A percentile compares a stretch with the other conserved stretches of the same genome.
phyloP scores from a whole-genome alignment of 2,329 filamentous ascomycete genomes.

The Neofusicoccum kwambonambiense region DNA sequence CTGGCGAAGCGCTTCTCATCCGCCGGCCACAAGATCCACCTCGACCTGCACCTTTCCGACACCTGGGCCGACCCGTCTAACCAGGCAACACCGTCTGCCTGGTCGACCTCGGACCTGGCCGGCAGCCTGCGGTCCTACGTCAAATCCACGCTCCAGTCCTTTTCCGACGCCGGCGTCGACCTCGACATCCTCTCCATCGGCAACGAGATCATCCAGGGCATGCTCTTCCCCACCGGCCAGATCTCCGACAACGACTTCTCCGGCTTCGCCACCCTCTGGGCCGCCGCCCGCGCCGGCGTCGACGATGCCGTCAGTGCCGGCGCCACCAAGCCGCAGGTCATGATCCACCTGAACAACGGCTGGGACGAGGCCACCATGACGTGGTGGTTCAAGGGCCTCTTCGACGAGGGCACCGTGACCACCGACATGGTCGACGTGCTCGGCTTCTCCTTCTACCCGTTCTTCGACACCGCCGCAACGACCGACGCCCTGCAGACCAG shows the following conservation, averaged over 20 bases:
- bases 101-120: constrained; percentile 58
- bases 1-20: constrained; percentile 65
- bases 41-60: constrained; percentile 67
- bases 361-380: constrained; percentile 68
- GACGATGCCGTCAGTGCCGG: constrained; percentile 57
- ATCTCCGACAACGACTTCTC: constrained; percentile 48
- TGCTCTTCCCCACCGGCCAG: constrained; percentile 65
- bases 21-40: constrained; percentile 59
- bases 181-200: constrained; percentile 68
- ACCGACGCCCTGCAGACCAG: constrained; percentile 56
- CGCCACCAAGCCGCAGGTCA: constrained; percentile 60
- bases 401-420: constrained; percentile 54
- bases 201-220: constrained; percentile 68
- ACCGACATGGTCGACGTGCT: constrained; percentile 66
- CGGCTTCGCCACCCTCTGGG: constrained; percentile 64
- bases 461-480: constrained; percentile 62
- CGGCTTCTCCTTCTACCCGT: constrained; percentile 72
- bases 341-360: constrained; percentile 75
- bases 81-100: constrained; percentile 63
- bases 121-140: constrained; percentile 71
- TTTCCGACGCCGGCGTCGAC: constrained; percentile 54
- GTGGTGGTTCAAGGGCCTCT: constrained; percentile 52
- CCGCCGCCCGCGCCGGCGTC: constrained; percentile 63
- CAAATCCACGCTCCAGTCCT: constrained; percentile 58
- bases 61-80: constrained; percentile 69